These are phyloP conservation scores for Crataegus laevigata DNA, from an alignment of 306 rosid genomes.

Conservation along the genomic window DNA sequence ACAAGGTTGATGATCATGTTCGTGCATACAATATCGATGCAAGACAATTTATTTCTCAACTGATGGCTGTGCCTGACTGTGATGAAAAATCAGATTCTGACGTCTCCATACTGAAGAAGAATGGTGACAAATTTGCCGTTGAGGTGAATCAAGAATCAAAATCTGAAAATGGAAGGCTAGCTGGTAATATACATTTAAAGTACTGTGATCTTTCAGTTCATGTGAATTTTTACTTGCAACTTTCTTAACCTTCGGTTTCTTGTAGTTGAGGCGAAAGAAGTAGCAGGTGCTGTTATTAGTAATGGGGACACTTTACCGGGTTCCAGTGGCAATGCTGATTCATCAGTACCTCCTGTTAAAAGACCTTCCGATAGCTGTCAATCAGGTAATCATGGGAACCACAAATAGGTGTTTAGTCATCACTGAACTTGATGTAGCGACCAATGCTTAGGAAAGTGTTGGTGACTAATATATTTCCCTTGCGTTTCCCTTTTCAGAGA, in stretches of 20 bases:
- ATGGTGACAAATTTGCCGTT: constrained; percentile 27
- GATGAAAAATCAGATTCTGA: constrained; percentile 29
- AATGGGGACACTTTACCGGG: constrained; percentile 21
- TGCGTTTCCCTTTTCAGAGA: constrained; percentile 33
- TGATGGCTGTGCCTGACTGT: constrained; percentile 51
- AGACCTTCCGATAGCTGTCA: constrained; percentile 52
- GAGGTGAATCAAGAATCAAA: constrained; percentile 29
- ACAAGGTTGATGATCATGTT: constrained; percentile 61
- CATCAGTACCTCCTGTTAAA: constrained; percentile 51
- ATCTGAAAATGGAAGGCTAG: constrained; percentile 29
- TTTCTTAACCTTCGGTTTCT: constrained; percentile 15
- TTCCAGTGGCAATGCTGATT: constrained; percentile 28
- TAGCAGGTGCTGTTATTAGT: constrained; percentile 18
- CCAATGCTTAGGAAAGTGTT: background rate
- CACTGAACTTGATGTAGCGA: constrained; percentile 8
- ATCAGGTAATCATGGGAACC: constrained; percentile 42
- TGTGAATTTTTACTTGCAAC: constrained; percentile 5
- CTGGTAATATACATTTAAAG: constrained; percentile 30
- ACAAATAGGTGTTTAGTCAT: constrained; percentile 7
- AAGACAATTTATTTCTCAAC: constrained; percentile 60
- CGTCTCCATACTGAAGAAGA: constrained; percentile 16
- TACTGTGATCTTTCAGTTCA: constrained; percentile 6
- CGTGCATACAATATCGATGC: constrained; percentile 76
- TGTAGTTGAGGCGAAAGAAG: constrained; percentile 48
- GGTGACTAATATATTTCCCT: background rate